Base-by-base conservation (phyloP, 2,329 filamentous ascomycete genomes). In the Parasarocladium wereldwijsianum region DNA sequence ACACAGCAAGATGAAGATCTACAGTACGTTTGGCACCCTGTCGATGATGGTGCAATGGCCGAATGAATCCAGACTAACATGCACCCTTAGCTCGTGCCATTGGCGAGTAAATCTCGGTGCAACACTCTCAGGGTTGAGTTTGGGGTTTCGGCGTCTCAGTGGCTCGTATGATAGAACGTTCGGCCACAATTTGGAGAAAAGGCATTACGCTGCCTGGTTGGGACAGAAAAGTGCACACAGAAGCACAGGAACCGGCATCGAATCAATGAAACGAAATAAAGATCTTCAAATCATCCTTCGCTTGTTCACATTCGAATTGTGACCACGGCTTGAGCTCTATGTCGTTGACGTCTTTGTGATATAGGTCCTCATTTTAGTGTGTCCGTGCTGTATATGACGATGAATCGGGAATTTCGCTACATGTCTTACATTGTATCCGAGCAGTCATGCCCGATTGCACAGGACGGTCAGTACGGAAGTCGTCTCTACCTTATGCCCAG, bases 1-100 rank as follows among this genome's bases (percentile, higher is more conserved):
- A 47, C 92, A 98, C 76, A 87, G 78, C 70, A 90, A 86, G 72
- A 78, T 93, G 75, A 83, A 79, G 73, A 93, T 98, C 70, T 98
- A 94, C 82, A 98, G 69, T 73, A 70, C 39, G 69, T 14, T 12
- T 5, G 16, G n/a, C 30, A 12, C 26, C 16, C 16, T 14, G 10
- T 18, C 17, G 7, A 14, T 6, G 8, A 17, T 9, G 7, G 13
- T 18, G 8, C 10, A 7, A 13, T 8, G 14, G 6, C 22, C 14
- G 12, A 12, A 14, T n/a, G 17, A 21, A 7, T 24, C 17, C 24
- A 31, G 34, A 33, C 52, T 58, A 45, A 57, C 42, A 36, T 24
- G 5, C 9, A 38, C n/a, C n/a, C n/a, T n/a, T 43, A 76, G 70
- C 71, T 55, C 70, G 71, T 52, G 70, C 68, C 50, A 64, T 75